These are phyloP conservation scores for Citrullus amarus DNA, from an alignment of 306 rosid species.

Conservation along the genomic window DNA sequence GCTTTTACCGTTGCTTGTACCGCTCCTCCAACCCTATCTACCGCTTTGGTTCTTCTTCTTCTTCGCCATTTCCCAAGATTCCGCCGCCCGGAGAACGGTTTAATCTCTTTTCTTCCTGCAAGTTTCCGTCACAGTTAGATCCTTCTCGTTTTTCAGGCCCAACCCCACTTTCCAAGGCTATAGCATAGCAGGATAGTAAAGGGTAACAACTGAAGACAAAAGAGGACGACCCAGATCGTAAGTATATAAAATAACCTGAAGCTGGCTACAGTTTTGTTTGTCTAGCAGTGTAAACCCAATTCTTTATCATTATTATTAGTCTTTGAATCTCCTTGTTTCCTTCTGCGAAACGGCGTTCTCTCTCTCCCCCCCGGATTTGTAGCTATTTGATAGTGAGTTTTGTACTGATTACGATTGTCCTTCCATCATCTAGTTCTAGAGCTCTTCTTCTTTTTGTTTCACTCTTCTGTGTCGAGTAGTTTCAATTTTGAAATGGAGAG, in stretches of 20 bases:
- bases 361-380: background rate
- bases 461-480: background rate
- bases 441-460: background rate
- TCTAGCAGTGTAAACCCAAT: constrained; percentile 18
- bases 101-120: background rate
- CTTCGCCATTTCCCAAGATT: background rate
- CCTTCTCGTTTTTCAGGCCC: background rate
- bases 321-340: background rate
- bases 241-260: background rate
- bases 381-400: background rate
- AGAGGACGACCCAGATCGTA: background rate
- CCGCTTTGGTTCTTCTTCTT: background rate
- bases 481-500: constrained; percentile 33
- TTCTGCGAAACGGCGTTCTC: background rate
- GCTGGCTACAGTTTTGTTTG: constrained; percentile 14
- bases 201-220: background rate
- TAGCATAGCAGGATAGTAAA: background rate
- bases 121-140: background rate
- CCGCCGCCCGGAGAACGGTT: background rate
- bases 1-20: constrained; percentile 20
- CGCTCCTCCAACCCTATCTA: background rate
- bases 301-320: constrained; percentile 1
- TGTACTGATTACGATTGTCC: background rate
- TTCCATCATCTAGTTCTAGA: background rate
- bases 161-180: background rate